These are phyloP conservation scores for Trichoderma citrinoviride DNA, from an alignment of 2,329 filamentous ascomycete species.

Conservation along the genomic window DNA sequence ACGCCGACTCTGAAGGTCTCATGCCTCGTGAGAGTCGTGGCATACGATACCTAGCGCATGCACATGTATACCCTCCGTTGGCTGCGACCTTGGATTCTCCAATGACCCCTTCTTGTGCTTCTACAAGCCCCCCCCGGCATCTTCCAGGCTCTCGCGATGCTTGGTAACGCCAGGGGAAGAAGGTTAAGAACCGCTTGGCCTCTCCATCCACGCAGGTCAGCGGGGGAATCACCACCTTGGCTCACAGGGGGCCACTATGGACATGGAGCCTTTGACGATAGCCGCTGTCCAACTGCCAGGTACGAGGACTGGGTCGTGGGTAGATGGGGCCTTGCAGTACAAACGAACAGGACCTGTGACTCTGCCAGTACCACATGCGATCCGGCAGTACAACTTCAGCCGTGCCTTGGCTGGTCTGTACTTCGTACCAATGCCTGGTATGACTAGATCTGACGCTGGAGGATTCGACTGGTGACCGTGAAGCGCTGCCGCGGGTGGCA, in stretches of 20 bases:
- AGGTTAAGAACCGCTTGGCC: not conserved
- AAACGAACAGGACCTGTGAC: too few relatives aligned
- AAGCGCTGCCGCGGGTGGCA: not conserved
- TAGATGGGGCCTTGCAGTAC: too few relatives aligned
- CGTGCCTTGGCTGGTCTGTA: not conserved
- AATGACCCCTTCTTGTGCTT: not conserved
- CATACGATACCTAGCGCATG: too few relatives aligned
- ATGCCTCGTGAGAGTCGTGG: too few relatives aligned
- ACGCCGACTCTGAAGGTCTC: not conserved
- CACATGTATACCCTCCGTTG: not conserved
- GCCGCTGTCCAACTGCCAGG: not conserved
- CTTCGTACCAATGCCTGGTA: not conserved
- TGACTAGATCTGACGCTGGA: not conserved
- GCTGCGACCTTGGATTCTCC: not conserved
- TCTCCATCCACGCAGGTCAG: not conserved
- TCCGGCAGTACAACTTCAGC: not conserved
- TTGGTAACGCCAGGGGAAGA: constrained; percentile 3
- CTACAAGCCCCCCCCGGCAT: not conserved
- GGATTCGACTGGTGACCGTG: not conserved
- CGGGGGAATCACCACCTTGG: not conserved
- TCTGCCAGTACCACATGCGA: too few relatives aligned
- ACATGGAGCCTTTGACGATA: not conserved
- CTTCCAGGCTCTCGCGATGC: not conserved
- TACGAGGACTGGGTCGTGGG: not conserved
- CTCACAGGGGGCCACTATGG: not conserved